phyloP scores from a whole-genome alignment of 768 basidiomycete genomes.

The Harrya chromipes region DNA sequence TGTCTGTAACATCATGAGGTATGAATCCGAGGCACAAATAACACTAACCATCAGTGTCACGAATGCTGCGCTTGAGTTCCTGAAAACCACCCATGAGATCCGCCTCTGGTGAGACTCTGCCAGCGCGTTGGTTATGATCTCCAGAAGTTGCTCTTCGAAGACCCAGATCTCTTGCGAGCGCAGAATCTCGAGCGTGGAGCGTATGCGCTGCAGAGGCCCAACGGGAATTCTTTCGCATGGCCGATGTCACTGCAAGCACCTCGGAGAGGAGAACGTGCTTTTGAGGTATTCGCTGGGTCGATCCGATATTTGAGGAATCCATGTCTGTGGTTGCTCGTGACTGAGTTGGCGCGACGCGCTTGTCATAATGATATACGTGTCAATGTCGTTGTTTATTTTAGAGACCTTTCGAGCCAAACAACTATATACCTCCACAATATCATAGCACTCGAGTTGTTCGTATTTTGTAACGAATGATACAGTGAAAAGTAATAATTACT shows the following conservation, averaged over 20 bases:
- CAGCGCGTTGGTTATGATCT: slow-evolving; percentile 39
- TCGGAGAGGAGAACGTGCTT: slow-evolving; percentile 87
- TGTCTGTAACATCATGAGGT: slow-evolving; percentile 45
- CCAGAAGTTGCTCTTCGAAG: slow-evolving; percentile 59
- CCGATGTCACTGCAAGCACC: slow-evolving; percentile 85
- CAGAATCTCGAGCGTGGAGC: slow-evolving; percentile 58
- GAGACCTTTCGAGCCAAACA: slow-evolving; percentile 28
- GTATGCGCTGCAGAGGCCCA: slow-evolving; percentile 81
- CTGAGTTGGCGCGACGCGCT: neutral
- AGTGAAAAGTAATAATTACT: slow-evolving; percentile 26
- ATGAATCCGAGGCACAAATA: slow-evolving; percentile 5
- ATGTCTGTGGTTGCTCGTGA: slow-evolving; percentile 8
- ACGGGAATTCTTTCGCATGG: slow-evolving; percentile 97
- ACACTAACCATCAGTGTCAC: slow-evolving; percentile 60
- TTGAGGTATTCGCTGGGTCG: slow-evolving; percentile 40
- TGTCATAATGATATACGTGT: too few relatives aligned
- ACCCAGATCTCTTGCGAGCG: slow-evolving; percentile 71
- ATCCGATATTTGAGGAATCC: slow-evolving; percentile 10
- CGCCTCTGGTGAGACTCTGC: slow-evolving; percentile 63
- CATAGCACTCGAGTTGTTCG: neutral
- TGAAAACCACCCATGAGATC: slow-evolving; percentile 91
- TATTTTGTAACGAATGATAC: slow-evolving; percentile 14
- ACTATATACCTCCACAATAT: neutral
- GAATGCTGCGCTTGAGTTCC: slow-evolving; percentile 72
- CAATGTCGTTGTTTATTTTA: slow-evolving; percentile 27